Base-by-base conservation (phyloP, 2,329 filamentous ascomycete species). In the Helotiales sp. region DNA sequence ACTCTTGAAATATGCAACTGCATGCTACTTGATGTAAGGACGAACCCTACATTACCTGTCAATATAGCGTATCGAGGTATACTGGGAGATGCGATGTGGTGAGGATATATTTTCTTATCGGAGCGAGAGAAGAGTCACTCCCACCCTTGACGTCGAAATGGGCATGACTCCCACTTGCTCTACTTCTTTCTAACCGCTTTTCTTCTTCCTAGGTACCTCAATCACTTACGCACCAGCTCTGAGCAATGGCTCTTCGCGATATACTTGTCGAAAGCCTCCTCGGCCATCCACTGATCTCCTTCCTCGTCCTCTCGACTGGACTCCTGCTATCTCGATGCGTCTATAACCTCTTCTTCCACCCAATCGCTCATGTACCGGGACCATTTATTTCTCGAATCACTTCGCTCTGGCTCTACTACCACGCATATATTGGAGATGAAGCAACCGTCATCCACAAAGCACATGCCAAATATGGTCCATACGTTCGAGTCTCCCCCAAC, bases 351-450 rank as follows among this genome's bases (percentile, higher is more conserved):
- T 70, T 66, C 52, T 63, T 75, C 33, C 75, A 77, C 53, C 73
- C 75, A n/a, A 65, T 77, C 34, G 66, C 71, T 8, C 69, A 68
- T 31, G 66, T 76, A 8, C 75, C 76, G 1, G 75, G 75, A 0
- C 75, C 76, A 13, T 61, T 71, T 3, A 44, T 72, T 0, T 64
- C 69, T 9, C 71, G 67, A 51, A 48, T 73, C 24, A 71, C 70
- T 9, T 67, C 68, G 6, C 27, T 71, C 9, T 73, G 71, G 65
- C 55, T 69, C 25, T 69, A 69, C 33, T 74, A 74, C 48, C 70
- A 76, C 51, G 68, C 72, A 0, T 76, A 72, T 63, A 69, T 70
- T 30, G 74, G 74, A 1, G 71, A 74, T 27, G 67, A 69, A 59
- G 64, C 63, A 4, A 63, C 59, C 8, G 47, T 60, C 9, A 66